Evolutionary conservation across 306 rosid genomes (phyloP).

Genomic region (Sophora flavescens): DNA sequence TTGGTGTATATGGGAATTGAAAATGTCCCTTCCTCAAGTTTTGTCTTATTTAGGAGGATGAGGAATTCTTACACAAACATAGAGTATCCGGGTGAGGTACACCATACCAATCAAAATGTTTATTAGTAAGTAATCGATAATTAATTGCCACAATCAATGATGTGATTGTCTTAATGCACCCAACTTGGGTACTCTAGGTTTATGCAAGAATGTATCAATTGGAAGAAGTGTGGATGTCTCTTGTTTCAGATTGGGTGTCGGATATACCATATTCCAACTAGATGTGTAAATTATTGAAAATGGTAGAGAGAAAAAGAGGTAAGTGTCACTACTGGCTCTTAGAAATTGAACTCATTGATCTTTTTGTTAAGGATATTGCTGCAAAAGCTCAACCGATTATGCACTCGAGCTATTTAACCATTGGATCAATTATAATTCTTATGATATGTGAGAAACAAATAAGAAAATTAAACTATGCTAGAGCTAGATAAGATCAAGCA

Average conservation of each 20-base stretch:
- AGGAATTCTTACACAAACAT: too few relatives aligned
- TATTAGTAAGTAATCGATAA: too few relatives aligned
- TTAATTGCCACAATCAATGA: too few relatives aligned
- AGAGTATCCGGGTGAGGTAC: too few relatives aligned
- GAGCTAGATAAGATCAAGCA: not conserved
- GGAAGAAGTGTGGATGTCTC: not conserved
- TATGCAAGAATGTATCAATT: not conserved
- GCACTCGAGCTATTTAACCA: too few relatives aligned
- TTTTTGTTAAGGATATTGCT: too few relatives aligned
- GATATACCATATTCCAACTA: not conserved
- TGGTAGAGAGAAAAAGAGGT: not conserved
- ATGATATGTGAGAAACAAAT: not conserved
- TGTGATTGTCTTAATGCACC: too few relatives aligned
- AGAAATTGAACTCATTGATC: too few relatives aligned
- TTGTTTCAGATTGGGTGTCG: not conserved
- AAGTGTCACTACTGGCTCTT: too few relatives aligned
- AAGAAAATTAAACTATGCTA: not conserved
- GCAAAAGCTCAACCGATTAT: not conserved
- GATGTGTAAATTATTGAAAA: conserved; percentile 14
- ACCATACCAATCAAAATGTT: too few relatives aligned
- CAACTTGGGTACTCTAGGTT: too few relatives aligned
- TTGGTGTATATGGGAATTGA: not conserved
- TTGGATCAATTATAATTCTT: not conserved
- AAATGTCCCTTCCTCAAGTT: not conserved
- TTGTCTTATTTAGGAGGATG: not conserved